These are phyloP conservation scores for Auriscalpium vulgare DNA, from an alignment of 768 basidiomycete species.

Conservation along the genomic window DNA sequence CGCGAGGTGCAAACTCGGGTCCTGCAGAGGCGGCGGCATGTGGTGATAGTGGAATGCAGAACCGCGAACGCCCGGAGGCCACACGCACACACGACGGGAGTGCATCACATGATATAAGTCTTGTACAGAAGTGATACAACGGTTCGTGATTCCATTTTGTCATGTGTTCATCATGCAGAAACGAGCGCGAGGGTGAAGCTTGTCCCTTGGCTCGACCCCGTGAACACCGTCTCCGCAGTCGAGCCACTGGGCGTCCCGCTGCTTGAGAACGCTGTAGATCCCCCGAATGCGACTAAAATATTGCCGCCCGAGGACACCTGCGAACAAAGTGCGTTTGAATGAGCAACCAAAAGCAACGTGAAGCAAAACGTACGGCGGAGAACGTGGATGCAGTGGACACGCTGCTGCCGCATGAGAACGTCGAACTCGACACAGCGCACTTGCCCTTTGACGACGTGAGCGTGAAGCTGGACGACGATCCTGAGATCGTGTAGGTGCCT, in stretches of 20 bases:
- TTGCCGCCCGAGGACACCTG: slow-evolving; percentile 41
- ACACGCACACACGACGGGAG: no score
- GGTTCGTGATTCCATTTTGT: neutral
- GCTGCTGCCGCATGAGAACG: neutral
- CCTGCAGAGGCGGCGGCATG: neutral
- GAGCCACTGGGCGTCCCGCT: slow-evolving; percentile 44
- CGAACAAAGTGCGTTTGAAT: neutral
- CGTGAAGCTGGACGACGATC: slow-evolving; percentile 43
- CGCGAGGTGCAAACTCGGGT: neutral
- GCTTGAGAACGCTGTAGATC: slow-evolving; percentile 44
- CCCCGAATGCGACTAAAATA: slow-evolving; percentile 41
- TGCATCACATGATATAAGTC: no score
- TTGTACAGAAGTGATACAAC: no score
- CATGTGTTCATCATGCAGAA: slow-evolving; percentile 9
- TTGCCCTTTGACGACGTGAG: slow-evolving; percentile 51
- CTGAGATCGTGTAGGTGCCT: slow-evolving; percentile 45
- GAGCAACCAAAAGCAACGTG: neutral
- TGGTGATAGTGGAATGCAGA: no score
- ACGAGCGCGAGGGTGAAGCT: slow-evolving; percentile 22
- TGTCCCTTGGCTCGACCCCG: slow-evolving; percentile 20
- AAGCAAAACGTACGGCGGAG: slow-evolving; percentile 38
- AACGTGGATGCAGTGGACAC: slow-evolving; percentile 27
- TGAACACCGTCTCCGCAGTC: slow-evolving; percentile 29
- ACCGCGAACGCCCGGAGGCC: no score
- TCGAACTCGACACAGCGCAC: slow-evolving; percentile 36